phyloP scores from a whole-genome alignment of 768 basidiomycete genomes.

The Auriscalpium microsporum region DNA sequence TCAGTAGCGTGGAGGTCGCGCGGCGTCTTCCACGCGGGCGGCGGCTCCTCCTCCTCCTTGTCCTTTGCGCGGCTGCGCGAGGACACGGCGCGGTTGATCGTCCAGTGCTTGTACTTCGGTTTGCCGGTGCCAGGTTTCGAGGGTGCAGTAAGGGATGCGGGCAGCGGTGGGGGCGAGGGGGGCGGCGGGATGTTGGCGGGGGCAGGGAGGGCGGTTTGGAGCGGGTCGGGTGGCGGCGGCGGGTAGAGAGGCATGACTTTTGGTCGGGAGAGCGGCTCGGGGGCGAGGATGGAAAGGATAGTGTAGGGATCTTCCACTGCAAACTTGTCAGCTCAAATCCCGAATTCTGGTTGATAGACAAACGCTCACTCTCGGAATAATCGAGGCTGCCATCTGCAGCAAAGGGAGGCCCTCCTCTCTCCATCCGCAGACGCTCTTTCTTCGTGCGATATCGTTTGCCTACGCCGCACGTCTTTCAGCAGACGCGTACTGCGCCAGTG shows the following conservation, averaged over 20 bases:
- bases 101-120: slow-evolving; percentile 51
- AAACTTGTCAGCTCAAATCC: slow-evolving; percentile 1
- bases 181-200: slow-evolving; percentile 22
- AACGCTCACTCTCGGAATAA: slow-evolving; percentile 53
- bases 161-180: slow-evolving; percentile 15
- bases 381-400: slow-evolving; percentile 73
- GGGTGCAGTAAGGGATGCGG: slow-evolving; percentile 5
- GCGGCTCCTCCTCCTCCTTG: slow-evolving; percentile 33
- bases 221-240: slow-evolving; percentile 17
- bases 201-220: slow-evolving; percentile 18
- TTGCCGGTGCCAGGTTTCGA: slow-evolving; percentile 2
- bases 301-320: slow-evolving; percentile 79
- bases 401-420: slow-evolving; percentile 66
- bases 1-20: slow-evolving; percentile 50
- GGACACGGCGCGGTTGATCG: slow-evolving; percentile 41
- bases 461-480: slow-evolving; percentile 16
- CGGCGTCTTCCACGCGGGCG: slow-evolving; percentile 37
- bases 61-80: slow-evolving; percentile 43
- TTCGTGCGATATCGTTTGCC: slow-evolving; percentile 76
- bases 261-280: slow-evolving; percentile 48
- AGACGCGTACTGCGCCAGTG: neutral
- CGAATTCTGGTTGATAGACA: neutral
- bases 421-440: slow-evolving; percentile 70
- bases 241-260: slow-evolving; percentile 49
- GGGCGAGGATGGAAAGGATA: slow-evolving; percentile 52